These are phyloP conservation scores for Neonectria faginata DNA, from an alignment of 2,329 filamentous ascomycete species.

Conservation along the genomic window DNA sequence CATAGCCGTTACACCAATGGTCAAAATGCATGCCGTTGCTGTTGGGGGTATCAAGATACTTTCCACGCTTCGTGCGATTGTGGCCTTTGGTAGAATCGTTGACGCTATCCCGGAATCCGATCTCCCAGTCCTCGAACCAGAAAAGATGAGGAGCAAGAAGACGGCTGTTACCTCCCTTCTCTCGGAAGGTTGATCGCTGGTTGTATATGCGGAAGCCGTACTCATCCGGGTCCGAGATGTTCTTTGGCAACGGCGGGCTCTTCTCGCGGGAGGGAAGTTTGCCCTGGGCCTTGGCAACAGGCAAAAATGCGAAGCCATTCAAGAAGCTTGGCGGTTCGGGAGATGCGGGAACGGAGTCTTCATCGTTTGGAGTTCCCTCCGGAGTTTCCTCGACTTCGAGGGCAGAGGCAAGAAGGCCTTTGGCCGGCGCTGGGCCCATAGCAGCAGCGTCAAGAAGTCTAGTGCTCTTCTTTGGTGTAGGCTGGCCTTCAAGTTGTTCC, in stretches of 20 bases:
- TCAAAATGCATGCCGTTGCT: slow-evolving; percentile 67
- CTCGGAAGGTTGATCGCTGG: slow-evolving; percentile 55
- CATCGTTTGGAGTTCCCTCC: slow-evolving; percentile 51
- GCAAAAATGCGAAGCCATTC: slow-evolving; percentile 44
- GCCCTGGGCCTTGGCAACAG: slow-evolving; percentile 44
- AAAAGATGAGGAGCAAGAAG: slow-evolving; percentile 62
- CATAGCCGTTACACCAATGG: slow-evolving; percentile 64
- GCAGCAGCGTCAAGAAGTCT: slow-evolving; percentile 45
- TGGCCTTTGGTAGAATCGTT: slow-evolving; percentile 67
- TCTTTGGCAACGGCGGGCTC: slow-evolving; percentile 54
- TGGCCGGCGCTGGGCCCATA: slow-evolving; percentile 49
- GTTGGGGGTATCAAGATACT: slow-evolving; percentile 66
- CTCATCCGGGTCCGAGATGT: slow-evolving; percentile 61
- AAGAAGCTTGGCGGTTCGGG: slow-evolving; percentile 49
- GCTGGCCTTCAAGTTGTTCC: slow-evolving; percentile 62
- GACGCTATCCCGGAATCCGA: slow-evolving; percentile 69
- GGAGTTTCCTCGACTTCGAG: slow-evolving; percentile 52
- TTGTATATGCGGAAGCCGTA: slow-evolving; percentile 62
- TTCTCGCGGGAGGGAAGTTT: slow-evolving; percentile 51
- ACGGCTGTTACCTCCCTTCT: slow-evolving; percentile 63
- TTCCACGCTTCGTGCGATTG: slow-evolving; percentile 64
- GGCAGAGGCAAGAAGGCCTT: slow-evolving; percentile 55
- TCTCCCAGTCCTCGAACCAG: slow-evolving; percentile 64
- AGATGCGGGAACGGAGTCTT: slow-evolving; percentile 52
- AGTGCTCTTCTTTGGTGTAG: slow-evolving; percentile 61